These are phyloP conservation scores for Yamadazyma pseudoaaseri DNA, from an alignment of 1,139 yeast species.

Conservation along the genomic window DNA sequence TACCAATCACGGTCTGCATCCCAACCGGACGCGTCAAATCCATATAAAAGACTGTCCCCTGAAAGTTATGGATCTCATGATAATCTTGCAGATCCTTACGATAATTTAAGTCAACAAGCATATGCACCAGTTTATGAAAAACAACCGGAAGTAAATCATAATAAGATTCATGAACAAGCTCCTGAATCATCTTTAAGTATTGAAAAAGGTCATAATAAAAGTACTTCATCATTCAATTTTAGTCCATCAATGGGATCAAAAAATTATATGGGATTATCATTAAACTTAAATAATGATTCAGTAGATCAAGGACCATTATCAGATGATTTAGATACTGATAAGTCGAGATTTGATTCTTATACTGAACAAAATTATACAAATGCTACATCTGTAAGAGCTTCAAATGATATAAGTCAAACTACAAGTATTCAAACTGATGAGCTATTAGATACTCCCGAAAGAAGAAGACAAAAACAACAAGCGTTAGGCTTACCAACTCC, in stretches of 20 bases:
- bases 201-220: neutral
- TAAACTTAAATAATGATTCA: conserved; percentile 19
- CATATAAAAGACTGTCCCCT: neutral
- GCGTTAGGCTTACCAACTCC: conserved; percentile 10
- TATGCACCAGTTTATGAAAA: neutral
- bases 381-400: conserved; percentile 15
- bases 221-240: conserved; percentile 15
- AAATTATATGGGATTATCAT: conserved; percentile 32
- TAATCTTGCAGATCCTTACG: neutral
- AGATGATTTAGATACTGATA: conserved; percentile 8
- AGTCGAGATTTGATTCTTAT: conserved; percentile 10
- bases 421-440: conserved; percentile 15
- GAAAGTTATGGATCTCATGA: neutral
- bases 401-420: conserved; percentile 10
- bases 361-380: conserved; percentile 14
- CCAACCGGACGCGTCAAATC: neutral
- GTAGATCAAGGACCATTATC: conserved; percentile 6
- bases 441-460: conserved; percentile 15
- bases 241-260: conserved; percentile 16
- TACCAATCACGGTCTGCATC: neutral
- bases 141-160: neutral
- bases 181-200: neutral
- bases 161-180: neutral
- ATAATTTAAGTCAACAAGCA: neutral
- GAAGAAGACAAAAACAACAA: conserved; percentile 4